Conservation (phyloP, 2,329 filamentous ascomycete genomes). For the Trichoderma endophyticum region DNA sequence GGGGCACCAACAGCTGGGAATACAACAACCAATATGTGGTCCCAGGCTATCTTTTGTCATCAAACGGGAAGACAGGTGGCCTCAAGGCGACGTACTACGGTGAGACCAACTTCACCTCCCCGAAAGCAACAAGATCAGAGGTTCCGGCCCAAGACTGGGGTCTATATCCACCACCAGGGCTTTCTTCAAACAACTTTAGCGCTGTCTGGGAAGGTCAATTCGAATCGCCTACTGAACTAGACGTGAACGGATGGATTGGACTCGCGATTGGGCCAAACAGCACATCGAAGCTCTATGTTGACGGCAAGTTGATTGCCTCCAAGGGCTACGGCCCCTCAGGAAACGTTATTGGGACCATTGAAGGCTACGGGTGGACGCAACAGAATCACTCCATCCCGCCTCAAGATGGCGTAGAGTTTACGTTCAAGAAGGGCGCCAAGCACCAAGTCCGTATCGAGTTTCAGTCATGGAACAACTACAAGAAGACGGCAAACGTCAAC, state of each 20-base stretch:
- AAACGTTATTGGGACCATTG: constrained; percentile 4
- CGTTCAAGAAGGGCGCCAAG: neutral
- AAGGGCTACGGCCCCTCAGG: neutral
- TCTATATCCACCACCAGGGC: constrained; percentile 9
- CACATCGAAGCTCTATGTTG: constrained; percentile 13
- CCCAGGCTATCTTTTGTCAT: constrained; percentile 7
- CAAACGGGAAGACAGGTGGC: neutral
- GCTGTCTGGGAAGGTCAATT: constrained; percentile 15
- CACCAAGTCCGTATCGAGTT: constrained; percentile 13
- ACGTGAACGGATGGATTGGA: constrained; percentile 15
- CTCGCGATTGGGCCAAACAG: constrained; percentile 17
- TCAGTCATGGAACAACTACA: constrained; percentile 16
- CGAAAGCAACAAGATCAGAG: neutral
- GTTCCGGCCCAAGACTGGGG: constrained; percentile 15
- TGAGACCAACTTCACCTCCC: neutral
- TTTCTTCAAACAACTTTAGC: constrained; percentile 16
- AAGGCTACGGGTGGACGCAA: constrained; percentile 2
- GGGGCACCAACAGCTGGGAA: constrained; percentile 18
- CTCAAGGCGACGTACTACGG: constrained; percentile 13
- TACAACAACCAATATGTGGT: constrained; percentile 18
- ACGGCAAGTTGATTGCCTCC: constrained; percentile 4
- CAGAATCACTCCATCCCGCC: neutral
- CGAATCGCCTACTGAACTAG: neutral
- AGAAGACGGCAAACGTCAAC: constrained; percentile 18
- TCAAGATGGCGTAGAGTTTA: constrained; percentile 3